phyloP scores from a whole-genome alignment of 192 early-diverging fungal genomes.

The Radiomyces spectabilis region DNA sequence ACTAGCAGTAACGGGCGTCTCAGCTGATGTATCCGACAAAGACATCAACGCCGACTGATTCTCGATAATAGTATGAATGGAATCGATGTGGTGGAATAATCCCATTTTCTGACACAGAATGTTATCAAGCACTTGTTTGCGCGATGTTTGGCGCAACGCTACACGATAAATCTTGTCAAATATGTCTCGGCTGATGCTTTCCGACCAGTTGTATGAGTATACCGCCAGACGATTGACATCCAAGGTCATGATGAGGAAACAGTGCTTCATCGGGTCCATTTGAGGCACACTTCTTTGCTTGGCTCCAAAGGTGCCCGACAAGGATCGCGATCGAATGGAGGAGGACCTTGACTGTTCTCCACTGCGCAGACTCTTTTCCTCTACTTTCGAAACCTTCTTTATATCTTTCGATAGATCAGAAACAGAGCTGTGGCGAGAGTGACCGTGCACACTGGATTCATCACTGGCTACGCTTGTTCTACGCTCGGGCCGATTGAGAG shows the following conservation, averaged over 20 bases:
- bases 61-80: slow-evolving; percentile 18
- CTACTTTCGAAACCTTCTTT: not conserved
- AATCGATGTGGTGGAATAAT: slow-evolving; percentile 39
- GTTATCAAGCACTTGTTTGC: slow-evolving; percentile 38
- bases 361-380: not conserved
- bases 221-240: slow-evolving; percentile 36
- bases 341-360: slow-evolving; percentile 11
- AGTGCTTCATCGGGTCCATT: slow-evolving; percentile 17
- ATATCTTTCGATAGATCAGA: not conserved
- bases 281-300: no score
- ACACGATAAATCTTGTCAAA: slow-evolving; percentile 34
- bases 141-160: slow-evolving; percentile 38
- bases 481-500: slow-evolving; percentile 14
- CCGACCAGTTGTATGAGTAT: slow-evolving; percentile 47
- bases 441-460: slow-evolving; percentile 1
- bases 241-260: slow-evolving; percentile 43
- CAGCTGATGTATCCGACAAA: not conserved
- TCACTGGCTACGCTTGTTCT: slow-evolving; percentile 36
- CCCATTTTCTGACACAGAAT: slow-evolving; percentile 57
- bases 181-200: slow-evolving; percentile 32
- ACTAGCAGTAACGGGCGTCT: not conserved
- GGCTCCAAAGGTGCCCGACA: no score
- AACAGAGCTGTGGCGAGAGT: slow-evolving; percentile 6
- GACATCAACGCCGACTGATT: not conserved
- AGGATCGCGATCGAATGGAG: no score